These are phyloP conservation scores for Wickerhamiella cacticola DNA, from an alignment of 805 yeast genomes.

Conservation along the genomic window DNA sequence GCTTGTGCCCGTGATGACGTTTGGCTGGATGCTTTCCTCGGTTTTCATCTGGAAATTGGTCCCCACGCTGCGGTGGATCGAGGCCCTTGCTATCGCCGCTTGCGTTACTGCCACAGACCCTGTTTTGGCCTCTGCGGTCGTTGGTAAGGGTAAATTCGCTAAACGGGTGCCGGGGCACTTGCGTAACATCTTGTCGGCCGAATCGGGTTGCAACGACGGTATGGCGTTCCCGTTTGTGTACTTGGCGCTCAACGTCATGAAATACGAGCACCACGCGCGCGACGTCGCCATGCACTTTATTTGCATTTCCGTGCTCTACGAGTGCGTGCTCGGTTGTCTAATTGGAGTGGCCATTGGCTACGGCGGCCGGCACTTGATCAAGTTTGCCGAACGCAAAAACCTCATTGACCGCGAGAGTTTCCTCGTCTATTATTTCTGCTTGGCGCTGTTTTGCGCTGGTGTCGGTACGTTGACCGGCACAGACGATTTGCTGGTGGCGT, in stretches of 20 bases:
- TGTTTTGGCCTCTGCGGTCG: constrained; percentile 87
- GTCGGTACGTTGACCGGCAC: constrained; percentile 78
- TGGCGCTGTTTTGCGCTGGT: constrained; percentile 80
- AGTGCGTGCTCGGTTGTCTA: constrained; percentile 66
- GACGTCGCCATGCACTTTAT: constrained; percentile 74
- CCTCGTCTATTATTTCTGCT: constrained; percentile 67
- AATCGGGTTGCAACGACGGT: constrained; percentile 87
- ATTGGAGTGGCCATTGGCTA: constrained; percentile 67
- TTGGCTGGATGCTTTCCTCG: constrained; percentile 78
- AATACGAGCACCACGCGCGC: constrained; percentile 52
- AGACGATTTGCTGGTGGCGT: constrained; percentile 78
- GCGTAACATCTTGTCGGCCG: constrained; percentile 70
- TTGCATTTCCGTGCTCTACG: constrained; percentile 61
- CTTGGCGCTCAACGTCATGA: constrained; percentile 53
- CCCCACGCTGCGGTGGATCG: constrained; percentile 59
- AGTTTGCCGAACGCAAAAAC: constrained; percentile 55
- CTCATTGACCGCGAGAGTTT: constrained; percentile 83
- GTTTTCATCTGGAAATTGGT: constrained; percentile 66
- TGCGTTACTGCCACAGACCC: constrained; percentile 95
- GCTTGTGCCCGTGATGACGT: constrained; percentile 77
- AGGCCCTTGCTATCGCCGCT: constrained; percentile 64
- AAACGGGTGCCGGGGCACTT: constrained; percentile 87
- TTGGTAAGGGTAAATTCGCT: constrained; percentile 87
- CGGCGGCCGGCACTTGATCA: constrained; percentile 54
- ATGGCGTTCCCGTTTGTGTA: constrained; percentile 87